These are phyloP conservation scores for Colletotrichum tropicicola DNA, from an alignment of 2,329 filamentous ascomycete genomes.

Conservation along the genomic window DNA sequence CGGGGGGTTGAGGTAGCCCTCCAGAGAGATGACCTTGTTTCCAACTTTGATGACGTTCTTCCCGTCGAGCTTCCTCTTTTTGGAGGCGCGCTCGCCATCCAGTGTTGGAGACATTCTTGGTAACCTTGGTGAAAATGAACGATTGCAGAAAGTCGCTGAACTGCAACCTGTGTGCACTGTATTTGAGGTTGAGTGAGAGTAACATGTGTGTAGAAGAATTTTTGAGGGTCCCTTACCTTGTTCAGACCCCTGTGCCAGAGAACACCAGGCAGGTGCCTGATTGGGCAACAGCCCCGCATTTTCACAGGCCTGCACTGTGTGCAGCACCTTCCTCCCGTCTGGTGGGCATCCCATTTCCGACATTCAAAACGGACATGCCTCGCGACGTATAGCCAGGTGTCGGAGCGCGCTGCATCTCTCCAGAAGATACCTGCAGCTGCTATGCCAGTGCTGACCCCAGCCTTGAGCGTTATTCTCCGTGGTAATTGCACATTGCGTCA, in stretches of 20 bases:
- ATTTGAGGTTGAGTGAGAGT: background rate
- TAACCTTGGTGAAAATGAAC: background rate
- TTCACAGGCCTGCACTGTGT: no score
- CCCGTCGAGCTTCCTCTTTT: constrained; percentile 46
- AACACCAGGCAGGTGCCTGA: no score
- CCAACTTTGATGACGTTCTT: constrained; percentile 54
- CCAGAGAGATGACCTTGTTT: constrained; percentile 57
- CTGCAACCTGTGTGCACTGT: no score
- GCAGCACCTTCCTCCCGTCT: no score
- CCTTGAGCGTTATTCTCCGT: background rate
- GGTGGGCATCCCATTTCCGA: no score
- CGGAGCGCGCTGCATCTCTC: no score
- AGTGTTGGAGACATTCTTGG: constrained; percentile 18
- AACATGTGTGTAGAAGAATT: constrained; percentile 4
- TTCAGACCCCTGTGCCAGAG: no score
- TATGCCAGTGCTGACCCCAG: background rate
- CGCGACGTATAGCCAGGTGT: no score
- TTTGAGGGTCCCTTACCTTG: constrained; percentile 15
- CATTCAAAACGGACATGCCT: no score
- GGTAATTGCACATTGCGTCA: background rate
- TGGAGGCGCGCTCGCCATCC: constrained; percentile 42
- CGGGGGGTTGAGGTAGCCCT: constrained; percentile 56
- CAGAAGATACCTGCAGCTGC: no score
- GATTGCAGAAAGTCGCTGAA: no score
- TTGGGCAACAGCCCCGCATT: no score